These are phyloP conservation scores for Aspergillus ochraceus DNA, from an alignment of 2,329 filamentous ascomycete species.

Conservation along the genomic window DNA sequence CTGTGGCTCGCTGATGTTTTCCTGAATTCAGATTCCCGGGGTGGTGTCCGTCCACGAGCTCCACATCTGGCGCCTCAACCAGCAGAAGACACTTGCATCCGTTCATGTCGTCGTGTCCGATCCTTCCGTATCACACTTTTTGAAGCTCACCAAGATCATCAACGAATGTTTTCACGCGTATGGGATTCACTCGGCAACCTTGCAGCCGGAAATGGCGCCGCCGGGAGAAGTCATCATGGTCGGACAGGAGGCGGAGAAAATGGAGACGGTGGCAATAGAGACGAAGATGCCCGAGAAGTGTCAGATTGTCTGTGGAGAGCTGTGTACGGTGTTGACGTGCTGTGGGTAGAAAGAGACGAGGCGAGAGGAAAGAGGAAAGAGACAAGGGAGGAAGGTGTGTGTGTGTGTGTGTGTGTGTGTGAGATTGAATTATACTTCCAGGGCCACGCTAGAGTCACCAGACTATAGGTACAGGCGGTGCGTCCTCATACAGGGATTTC, in stretches of 20 bases:
- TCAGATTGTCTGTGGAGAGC: constrained; percentile 53
- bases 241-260: constrained; percentile 5
- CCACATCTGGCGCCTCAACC: constrained; percentile 72
- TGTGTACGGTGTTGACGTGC: constrained; percentile 56
- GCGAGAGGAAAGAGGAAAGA: neutral
- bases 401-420: too few species aligned
- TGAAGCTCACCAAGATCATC: constrained; percentile 61
- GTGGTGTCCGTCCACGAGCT: constrained; percentile 69
- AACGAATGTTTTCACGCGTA: constrained; percentile 71
- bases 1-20: neutral
- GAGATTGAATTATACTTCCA: too few species aligned
- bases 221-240: constrained; percentile 8
- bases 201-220: constrained; percentile 63
- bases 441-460: too few species aligned
- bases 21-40: constrained; percentile 57
- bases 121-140: constrained; percentile 58
- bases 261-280: constrained; percentile 6
- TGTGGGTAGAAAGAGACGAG: constrained; percentile 37
- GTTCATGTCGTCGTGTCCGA: constrained; percentile 67
- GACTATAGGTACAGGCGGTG: too few species aligned
- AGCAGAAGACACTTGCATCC: constrained; percentile 68
- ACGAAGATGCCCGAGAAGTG: constrained; percentile 42
- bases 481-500: too few species aligned
- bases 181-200: constrained; percentile 68
- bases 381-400: too few species aligned